Evolutionary conservation across 768 basidiomycete genomes (phyloP), one percentile per base, ranked within the genome.

Genomic region (Favolaschia claudopus): DNA sequence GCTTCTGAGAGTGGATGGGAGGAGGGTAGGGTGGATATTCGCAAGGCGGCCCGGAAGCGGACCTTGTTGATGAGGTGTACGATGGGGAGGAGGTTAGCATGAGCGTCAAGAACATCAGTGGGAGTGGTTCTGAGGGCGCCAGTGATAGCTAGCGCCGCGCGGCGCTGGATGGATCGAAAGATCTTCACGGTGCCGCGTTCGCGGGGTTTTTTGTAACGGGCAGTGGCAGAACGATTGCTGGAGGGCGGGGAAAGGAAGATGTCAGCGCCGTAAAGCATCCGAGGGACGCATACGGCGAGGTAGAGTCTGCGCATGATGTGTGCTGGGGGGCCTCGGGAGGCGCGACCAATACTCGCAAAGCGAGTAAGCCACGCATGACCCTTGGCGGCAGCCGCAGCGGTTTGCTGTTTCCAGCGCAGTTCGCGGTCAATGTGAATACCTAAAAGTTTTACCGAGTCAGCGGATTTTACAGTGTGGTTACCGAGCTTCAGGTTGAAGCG

Each of bases 61-160:
- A 24, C 20, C 33, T 50, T 50, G 32, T n/a, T 13, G 9, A 50
- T 25, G 4, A 50, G 14, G 17, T 50, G 29, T 19, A 7, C 17
- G 15, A 29, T n/a, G 12, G 34, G 42, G 22, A 28, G 36, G 1
- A 66, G n/a, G 13, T 55, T 37, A 1, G 65, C 42, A 17, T 66
- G 54, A 1, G 29, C 51, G n/a, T 56, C 46, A 0, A 67, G 29
- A 5, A 56, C 34, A 6, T 67, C 65, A 0, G 56, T 58, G 0
- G 67, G 52, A 5, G 14, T 60, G 15, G 29, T 45, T 5, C 17
- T 5, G 5, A 50, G 29, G 58, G 73, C 73, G 10, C 78, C 79
- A 0, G 77, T 77, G 44, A 62, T 56, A 15, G 27, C 32, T 8
- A 56, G 33, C 12, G 54, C 54, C 5, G 54, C 54, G 7, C 17